These are phyloP conservation scores for Tetrapisispora nanseiensis DNA, from an alignment of 805 yeast species.

Conservation along the genomic window DNA sequence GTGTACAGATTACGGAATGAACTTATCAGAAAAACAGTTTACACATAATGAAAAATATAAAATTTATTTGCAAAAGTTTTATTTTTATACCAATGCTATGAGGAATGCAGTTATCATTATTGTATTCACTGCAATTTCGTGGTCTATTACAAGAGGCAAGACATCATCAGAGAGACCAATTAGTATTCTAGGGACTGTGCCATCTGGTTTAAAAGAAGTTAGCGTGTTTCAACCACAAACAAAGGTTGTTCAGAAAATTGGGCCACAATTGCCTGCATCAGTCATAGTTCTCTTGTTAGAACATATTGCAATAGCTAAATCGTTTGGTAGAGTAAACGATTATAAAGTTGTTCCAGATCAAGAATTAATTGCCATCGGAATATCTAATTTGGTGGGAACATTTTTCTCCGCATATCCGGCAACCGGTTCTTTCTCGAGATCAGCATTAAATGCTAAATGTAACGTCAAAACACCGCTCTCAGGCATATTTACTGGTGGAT, in stretches of 20 bases:
- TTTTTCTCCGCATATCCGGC: constrained; percentile 92
- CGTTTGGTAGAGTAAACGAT: constrained; percentile 87
- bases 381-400: constrained; percentile 80
- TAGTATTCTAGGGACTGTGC: constrained; percentile 64
- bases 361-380: constrained; percentile 89
- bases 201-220: constrained; percentile 69
- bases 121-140: constrained; percentile 73
- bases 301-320: constrained; percentile 88
- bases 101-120: constrained; percentile 77
- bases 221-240: constrained; percentile 61
- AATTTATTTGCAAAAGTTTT: constrained; percentile 29
- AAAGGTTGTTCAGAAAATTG: constrained; percentile 50
- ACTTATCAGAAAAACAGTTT: constrained; percentile 46
- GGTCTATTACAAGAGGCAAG: constrained; percentile 55
- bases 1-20: constrained; percentile 46
- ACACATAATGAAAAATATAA: background rate
- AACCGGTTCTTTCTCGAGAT: constrained; percentile 91
- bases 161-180: constrained; percentile 34
- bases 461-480: constrained; percentile 93
- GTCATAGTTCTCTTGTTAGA: constrained; percentile 74
- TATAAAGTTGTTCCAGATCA: constrained; percentile 89
- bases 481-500: constrained; percentile 82
- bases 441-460: constrained; percentile 90
- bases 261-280: constrained; percentile 77
- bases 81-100: constrained; percentile 65